A percentile compares a stretch with the other conserved stretches of the same genome.
Conservation (phyloP, 1,284 basidiomycete genomes). For the Pseudozyma tsukubaensis region DNA sequence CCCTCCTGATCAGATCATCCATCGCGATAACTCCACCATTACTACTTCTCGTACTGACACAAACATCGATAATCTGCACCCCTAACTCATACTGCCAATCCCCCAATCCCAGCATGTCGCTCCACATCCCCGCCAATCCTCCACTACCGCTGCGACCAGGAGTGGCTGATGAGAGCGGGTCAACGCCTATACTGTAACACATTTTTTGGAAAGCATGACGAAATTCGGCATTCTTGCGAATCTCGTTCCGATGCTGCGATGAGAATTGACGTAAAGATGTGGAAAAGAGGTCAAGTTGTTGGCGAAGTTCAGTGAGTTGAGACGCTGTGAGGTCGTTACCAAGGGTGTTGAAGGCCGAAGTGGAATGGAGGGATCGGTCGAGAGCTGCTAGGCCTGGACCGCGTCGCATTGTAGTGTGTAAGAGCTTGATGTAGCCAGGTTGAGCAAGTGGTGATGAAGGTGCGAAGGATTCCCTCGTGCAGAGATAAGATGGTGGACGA, state of each 20-base stretch:
- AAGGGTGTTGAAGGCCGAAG: slow-evolving; percentile 78
- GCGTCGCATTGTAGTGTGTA: slow-evolving; percentile 69
- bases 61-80: slow-evolving; percentile 96
- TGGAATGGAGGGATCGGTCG: slow-evolving; percentile 69
- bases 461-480: background rate
- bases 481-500: background rate
- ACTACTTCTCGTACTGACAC: slow-evolving; percentile 84
- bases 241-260: slow-evolving; percentile 82
- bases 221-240: slow-evolving; percentile 85
- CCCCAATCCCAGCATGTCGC: slow-evolving; percentile 81
- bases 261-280: slow-evolving; percentile 84
- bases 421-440: background rate
- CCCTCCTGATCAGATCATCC: slow-evolving; percentile 82
- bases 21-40: slow-evolving; percentile 94
- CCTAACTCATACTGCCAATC: slow-evolving; percentile 97
- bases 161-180: slow-evolving; percentile 77
- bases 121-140: slow-evolving; percentile 83
- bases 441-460: background rate
- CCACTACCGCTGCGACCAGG: slow-evolving; percentile 60
- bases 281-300: slow-evolving; percentile 86
- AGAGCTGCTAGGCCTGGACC: slow-evolving; percentile 72
- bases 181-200: slow-evolving; percentile 94
- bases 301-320: slow-evolving; percentile 82
- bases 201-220: slow-evolving; percentile 93
- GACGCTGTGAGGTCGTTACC: slow-evolving; percentile 81